A percentile compares a stretch with the other conserved stretches of the same genome.
These are phyloP conservation scores for Crucihimalaya himalaica DNA, from an alignment of 345 rosid species.

Conservation along the genomic window DNA sequence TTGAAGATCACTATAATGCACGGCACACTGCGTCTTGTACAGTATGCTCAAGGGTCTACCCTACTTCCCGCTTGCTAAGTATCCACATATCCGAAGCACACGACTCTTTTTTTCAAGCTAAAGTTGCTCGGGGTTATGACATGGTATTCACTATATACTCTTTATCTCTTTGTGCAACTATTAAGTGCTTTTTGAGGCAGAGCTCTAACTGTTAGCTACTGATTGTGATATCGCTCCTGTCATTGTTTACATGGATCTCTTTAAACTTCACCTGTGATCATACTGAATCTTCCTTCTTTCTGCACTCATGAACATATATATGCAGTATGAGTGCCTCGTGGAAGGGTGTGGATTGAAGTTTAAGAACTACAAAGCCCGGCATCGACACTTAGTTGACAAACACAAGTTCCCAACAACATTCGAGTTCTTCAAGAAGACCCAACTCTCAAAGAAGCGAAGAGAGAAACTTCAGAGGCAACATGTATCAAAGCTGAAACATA, in stretches of 20 bases:
- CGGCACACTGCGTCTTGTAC: constrained; percentile 92
- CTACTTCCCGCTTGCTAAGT: constrained; percentile 78
- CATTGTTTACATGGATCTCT: not conserved
- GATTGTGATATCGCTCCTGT: constrained; percentile 7
- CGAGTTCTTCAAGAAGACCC: constrained; percentile 75
- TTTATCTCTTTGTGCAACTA: constrained; percentile 1
- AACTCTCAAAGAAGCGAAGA: constrained; percentile 77
- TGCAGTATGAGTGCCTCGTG: constrained; percentile 88
- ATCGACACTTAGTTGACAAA: constrained; percentile 80
- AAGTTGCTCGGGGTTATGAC: constrained; percentile 84
- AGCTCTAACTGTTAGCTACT: not conserved
- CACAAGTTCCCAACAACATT: constrained; percentile 89
- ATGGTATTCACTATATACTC: constrained; percentile 53
- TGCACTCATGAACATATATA: constrained; percentile 7
- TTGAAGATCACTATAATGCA: constrained; percentile 89
- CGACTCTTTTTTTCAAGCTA: constrained; percentile 94
- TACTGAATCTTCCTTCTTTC: constrained; percentile 13
- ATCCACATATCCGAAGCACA: constrained; percentile 91
- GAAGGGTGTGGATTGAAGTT: constrained; percentile 88
- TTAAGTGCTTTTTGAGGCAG: constrained; percentile 6
- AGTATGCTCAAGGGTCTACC: constrained; percentile 82
- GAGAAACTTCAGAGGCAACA: constrained; percentile 53
- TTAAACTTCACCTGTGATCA: constrained; percentile 1
- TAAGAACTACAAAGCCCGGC: constrained; percentile 75
- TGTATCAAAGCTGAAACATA: constrained; percentile 23